Conservation (phyloP, 768 basidiomycete genomes). For the Mrakia blollopis region DNA sequence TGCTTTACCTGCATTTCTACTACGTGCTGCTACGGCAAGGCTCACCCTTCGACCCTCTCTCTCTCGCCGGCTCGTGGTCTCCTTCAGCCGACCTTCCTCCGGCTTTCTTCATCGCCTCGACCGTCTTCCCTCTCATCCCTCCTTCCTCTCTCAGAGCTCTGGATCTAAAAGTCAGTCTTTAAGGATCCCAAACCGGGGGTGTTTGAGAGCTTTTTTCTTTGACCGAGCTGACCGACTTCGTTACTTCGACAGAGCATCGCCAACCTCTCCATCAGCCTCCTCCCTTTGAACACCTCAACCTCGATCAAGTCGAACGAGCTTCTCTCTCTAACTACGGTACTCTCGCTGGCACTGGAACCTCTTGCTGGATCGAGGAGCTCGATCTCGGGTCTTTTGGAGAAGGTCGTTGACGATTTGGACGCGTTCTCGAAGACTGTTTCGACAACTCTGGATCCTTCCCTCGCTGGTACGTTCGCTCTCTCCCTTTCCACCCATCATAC, state of each 20-base stretch:
- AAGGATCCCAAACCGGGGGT: no score
- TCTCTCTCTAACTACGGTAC: not conserved
- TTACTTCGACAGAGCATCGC: not conserved
- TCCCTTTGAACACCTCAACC: not conserved
- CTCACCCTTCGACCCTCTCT: not conserved
- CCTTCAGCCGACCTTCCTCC: not conserved
- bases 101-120: conserved; percentile 4
- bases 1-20: no score
- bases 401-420: not conserved
- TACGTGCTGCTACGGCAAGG: not conserved
- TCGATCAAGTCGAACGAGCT: not conserved
- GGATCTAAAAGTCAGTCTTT: conserved; percentile 32
- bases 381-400: not conserved
- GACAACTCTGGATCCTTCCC: not conserved
- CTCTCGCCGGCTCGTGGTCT: conserved; percentile 10
- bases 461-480: not conserved
- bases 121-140: conserved; percentile 35
- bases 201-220: not conserved
- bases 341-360: not conserved
- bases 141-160: conserved; percentile 37
- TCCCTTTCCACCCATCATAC: no score
- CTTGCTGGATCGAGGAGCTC: not conserved
- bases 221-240: not conserved
- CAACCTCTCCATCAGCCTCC: not conserved
- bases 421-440: not conserved